Evolutionary conservation across 106 monocot genomes (phyloP), one percentile per base, ranked within the genome.

Genomic region (Dendrobium nobile): DNA sequence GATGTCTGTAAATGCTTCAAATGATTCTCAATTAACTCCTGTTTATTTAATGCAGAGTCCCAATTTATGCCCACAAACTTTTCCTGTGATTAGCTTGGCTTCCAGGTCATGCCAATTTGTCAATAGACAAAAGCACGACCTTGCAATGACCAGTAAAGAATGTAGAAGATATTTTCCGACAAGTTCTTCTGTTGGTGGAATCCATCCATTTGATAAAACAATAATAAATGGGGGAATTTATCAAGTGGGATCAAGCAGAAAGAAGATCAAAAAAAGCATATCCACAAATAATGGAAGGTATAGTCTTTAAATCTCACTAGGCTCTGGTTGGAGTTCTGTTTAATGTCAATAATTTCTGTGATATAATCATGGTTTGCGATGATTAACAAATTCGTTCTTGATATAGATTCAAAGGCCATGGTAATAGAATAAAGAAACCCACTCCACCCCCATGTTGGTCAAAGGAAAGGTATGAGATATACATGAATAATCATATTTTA

Each of bases 41-140:
- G 54, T 11, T 55, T 55, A 55, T 55, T 55, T 55, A 55, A 11
- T 78, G 55, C 56, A 92, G 91, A 85, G 84, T 40, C 85, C 85
- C 65, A 76, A 18, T 28, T 27, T 55, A 20, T 89, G 87, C 54
- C 89, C 85, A 82, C 89, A 87, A 82, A 84, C 87, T 9, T 67
- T 82, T 70, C 80, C 77, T 75, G 82, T 78, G 40, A 77, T 89
- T 19, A 77, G 80, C 9, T 79, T 87, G 79, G 87, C 89, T 78
- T 92, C 89, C 82, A 87, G 89, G 45, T 87, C 89, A 64, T 89
- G 84, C 73, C 84, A 87, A 40, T 75, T 61, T 44, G 74, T 73
- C 47, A 91, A 91, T 87, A 74, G 73, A 59, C 33, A 81, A 8
- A 26, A 31, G 17, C 11, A 13, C 73, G 81, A 80, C 77, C 78